Percentiles rank a stretch among this genome's conserved stretches.
Conservation (phyloP, 805 yeast genomes). For the Candida vartiovaarae region DNA sequence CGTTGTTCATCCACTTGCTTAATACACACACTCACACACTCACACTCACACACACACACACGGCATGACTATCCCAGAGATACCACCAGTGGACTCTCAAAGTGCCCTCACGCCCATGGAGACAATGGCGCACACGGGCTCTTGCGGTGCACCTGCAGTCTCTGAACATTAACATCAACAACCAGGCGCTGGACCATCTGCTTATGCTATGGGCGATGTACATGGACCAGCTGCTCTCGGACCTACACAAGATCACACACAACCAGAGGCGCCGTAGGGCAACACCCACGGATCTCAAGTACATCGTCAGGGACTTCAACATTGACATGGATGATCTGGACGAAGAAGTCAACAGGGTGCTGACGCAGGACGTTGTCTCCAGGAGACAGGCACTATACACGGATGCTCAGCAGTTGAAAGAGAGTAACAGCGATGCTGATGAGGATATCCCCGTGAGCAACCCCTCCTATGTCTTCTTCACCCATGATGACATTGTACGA, state of each 20-base stretch:
- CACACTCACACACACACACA: neutral
- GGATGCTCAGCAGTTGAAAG: slow-evolving; percentile 8
- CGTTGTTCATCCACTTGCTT: too few relatives aligned
- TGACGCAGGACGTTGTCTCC: slow-evolving; percentile 10
- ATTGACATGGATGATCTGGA: slow-evolving; percentile 34
- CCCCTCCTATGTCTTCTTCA: slow-evolving; percentile 47
- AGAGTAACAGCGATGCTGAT: slow-evolving; percentile 4
- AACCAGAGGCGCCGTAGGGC: slow-evolving; percentile 55
- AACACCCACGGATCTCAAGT: slow-evolving; percentile 41
- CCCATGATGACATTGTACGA: slow-evolving; percentile 42
- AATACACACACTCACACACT: too few relatives aligned
- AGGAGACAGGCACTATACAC: slow-evolving; percentile 12
- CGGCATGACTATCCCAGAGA: neutral
- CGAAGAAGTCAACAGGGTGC: slow-evolving; percentile 26
- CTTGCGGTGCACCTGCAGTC: slow-evolving; percentile 31
- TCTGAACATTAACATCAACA: slow-evolving; percentile 24
- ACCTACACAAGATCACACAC: slow-evolving; percentile 45
- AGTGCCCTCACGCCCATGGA: slow-evolving; percentile 25
- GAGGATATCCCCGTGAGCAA: slow-evolving; percentile 23
- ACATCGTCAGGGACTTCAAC: slow-evolving; percentile 37
- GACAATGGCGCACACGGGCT: slow-evolving; percentile 25
- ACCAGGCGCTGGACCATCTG: slow-evolving; percentile 33
- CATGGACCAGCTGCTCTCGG: slow-evolving; percentile 31
- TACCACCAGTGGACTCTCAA: slow-evolving; percentile 1
- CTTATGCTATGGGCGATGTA: slow-evolving; percentile 29